A percentile compares a stretch with the other conserved stretches of the same genome.
phyloP scores from a whole-genome alignment of 2,329 filamentous ascomycete species.

The Botryosphaeria agaves region DNA sequence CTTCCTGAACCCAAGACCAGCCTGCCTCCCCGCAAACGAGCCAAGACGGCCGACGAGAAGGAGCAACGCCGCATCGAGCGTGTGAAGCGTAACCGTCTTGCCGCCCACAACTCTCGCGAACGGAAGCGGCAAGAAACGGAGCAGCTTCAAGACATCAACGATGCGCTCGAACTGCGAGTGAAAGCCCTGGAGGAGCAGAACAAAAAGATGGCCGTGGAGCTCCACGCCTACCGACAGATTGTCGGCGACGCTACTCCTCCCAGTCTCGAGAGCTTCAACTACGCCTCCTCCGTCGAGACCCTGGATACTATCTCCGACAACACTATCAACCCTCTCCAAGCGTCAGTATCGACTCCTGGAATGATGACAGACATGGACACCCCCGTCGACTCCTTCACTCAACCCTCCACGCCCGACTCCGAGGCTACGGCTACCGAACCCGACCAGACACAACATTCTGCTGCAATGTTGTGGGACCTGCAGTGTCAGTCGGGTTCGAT shows the following conservation, averaged over 20 bases:
- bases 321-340: slow-evolving; percentile 14
- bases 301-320: slow-evolving; percentile 6
- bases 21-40: slow-evolving; percentile 86
- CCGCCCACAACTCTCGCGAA: slow-evolving; percentile 90
- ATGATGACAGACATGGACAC: background rate
- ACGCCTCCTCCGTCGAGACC: background rate
- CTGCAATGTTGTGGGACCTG: slow-evolving; percentile 99
- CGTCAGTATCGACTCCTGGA: slow-evolving; percentile 6
- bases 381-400: background rate
- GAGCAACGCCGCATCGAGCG: slow-evolving; percentile 95
- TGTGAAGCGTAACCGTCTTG: slow-evolving; percentile 87
- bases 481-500: slow-evolving; percentile 76
- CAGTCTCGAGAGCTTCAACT: background rate
- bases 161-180: slow-evolving; percentile 45
- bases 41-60: slow-evolving; percentile 98
- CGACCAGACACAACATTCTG: slow-evolving; percentile 97
- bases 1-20: slow-evolving; percentile 94
- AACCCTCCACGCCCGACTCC: background rate
- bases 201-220: slow-evolving; percentile 30
- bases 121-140: slow-evolving; percentile 85
- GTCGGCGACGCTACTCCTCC: slow-evolving; percentile 3
- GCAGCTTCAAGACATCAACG: slow-evolving; percentile 51
- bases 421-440: background rate
- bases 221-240: slow-evolving; percentile 19
- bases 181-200: slow-evolving; percentile 35